Conservation (phyloP, 768 basidiomycete species). For the Boletus pseudopeckii region DNA sequence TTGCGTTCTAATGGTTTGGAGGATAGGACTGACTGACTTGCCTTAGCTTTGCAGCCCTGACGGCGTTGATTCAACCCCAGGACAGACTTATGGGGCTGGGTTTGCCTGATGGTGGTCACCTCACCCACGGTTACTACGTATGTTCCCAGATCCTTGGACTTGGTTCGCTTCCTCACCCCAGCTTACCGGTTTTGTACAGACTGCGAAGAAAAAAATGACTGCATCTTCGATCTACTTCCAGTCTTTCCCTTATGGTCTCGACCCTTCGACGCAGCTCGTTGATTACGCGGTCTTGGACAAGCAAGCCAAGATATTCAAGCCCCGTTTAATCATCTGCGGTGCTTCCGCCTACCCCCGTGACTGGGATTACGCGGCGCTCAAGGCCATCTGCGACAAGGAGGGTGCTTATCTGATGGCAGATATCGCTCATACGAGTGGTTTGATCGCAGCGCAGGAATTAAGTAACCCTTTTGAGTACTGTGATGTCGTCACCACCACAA, state of each 20-base stretch:
- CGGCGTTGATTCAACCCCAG: conserved; percentile 93
- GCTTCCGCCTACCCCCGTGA: conserved; percentile 98
- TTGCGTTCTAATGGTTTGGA: conserved; percentile 6
- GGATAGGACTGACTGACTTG: conserved; percentile 10
- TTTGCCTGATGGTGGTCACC: conserved; percentile 94
- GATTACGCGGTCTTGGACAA: conserved; percentile 79
- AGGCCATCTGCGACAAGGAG: conserved; percentile 78
- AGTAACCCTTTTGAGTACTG: conserved; percentile 93
- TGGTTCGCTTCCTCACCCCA: background rate
- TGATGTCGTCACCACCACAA: conserved; percentile 97
- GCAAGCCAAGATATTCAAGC: conserved; percentile 95
- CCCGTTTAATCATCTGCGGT: conserved; percentile 92
- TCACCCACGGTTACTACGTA: conserved; percentile 97
- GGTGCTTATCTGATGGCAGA: conserved; percentile 94
- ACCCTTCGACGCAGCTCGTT: conserved; percentile 79
- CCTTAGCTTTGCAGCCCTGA: conserved; percentile 89
- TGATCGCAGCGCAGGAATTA: conserved; percentile 89
- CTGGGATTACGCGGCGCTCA: conserved; percentile 89
- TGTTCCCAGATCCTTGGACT: conserved; percentile 24
- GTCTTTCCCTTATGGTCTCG: conserved; percentile 88
- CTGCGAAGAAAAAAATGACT: conserved; percentile 99
- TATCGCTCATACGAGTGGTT: conserved; percentile 96
- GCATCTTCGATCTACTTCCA: conserved; percentile 99
- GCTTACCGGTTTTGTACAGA: conserved; percentile 42
- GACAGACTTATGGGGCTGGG: conserved; percentile 99